A percentile compares a stretch with the other conserved stretches of the same genome.
phyloP scores from a whole-genome alignment of 2,329 filamentous ascomycete genomes.

The Stemphylium lycopersici region DNA sequence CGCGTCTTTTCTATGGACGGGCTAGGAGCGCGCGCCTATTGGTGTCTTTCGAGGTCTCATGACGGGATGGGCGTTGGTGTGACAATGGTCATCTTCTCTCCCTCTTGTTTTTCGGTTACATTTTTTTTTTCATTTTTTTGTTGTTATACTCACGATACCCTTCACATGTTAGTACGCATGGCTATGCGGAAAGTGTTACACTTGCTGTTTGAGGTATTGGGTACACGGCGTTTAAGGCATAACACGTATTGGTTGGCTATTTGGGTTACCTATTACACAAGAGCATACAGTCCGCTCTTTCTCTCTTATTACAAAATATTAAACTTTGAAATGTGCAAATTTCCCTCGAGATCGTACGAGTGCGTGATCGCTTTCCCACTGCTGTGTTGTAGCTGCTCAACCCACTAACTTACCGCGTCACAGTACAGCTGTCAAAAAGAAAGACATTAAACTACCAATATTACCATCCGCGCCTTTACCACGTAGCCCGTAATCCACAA shows the following conservation, averaged over 20 bases:
- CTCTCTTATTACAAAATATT: not conserved
- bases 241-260: not conserved
- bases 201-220: not conserved
- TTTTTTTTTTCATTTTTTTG: slow-evolving; percentile 3
- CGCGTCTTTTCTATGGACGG: not conserved
- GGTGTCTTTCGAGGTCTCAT: not conserved
- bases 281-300: not conserved
- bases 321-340: no score
- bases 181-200: not conserved
- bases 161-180: slow-evolving; percentile 1
- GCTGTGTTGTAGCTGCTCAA: no score
- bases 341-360: no score
- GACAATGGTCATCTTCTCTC: not conserved
- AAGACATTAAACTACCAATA: no score
- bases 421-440: no score
- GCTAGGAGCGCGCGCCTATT: slow-evolving; percentile 7
- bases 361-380: no score
- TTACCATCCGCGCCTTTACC: no score
- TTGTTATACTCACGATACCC: slow-evolving; percentile 21
- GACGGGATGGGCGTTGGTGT: not conserved
- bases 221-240: slow-evolving; percentile 2
- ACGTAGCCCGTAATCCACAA: no score
- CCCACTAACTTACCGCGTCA: no score
- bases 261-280: no score
- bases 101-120: not conserved